Evolutionary conservation across 1,284 basidiomycete genomes (phyloP).

Genomic region (Cutaneotrichosporon cavernicola): DNA sequence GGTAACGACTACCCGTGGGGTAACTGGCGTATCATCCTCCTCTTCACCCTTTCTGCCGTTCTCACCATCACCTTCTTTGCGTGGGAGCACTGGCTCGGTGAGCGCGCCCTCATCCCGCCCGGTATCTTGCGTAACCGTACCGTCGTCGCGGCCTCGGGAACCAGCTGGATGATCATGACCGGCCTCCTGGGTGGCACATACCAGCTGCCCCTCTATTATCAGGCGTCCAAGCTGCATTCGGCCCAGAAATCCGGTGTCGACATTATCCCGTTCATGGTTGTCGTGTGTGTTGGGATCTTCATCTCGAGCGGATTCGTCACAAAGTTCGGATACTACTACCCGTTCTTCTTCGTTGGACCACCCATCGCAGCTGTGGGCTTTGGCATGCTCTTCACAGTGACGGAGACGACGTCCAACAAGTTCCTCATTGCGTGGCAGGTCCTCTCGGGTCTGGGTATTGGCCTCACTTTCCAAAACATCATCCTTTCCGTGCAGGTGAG

Average conservation of each 20-base stretch:
- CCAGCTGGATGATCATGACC: constrained; percentile 54
- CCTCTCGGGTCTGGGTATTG: constrained; percentile 51
- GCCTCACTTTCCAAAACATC: constrained; percentile 46
- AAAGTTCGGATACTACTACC: constrained; percentile 53
- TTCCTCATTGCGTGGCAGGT: constrained; percentile 57
- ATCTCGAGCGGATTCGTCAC: constrained; percentile 50
- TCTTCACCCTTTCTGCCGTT: constrained; percentile 51
- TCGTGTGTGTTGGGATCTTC: constrained; percentile 52
- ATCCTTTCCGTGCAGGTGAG: constrained; percentile 52
- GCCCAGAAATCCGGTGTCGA: constrained; percentile 55
- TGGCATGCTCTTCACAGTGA: constrained; percentile 56
- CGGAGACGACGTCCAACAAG: constrained; percentile 41
- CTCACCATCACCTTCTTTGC: constrained; percentile 47
- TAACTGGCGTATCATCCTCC: constrained; percentile 48
- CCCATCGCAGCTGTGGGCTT: constrained; percentile 52
- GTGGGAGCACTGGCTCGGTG: constrained; percentile 51
- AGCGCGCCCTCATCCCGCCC: constrained; percentile 45
- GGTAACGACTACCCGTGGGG: constrained; percentile 49
- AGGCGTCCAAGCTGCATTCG: constrained; percentile 48
- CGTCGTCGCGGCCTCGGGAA: constrained; percentile 44
- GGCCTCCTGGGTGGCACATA: constrained; percentile 51
- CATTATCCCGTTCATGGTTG: constrained; percentile 56
- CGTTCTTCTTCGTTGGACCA: constrained; percentile 47
- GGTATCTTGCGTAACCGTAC: constrained; percentile 46
- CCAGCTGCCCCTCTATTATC: constrained; percentile 56